These are phyloP conservation scores for Neofusicoccum parvum DNA, from an alignment of 2,329 filamentous ascomycete species.

Conservation along the genomic window DNA sequence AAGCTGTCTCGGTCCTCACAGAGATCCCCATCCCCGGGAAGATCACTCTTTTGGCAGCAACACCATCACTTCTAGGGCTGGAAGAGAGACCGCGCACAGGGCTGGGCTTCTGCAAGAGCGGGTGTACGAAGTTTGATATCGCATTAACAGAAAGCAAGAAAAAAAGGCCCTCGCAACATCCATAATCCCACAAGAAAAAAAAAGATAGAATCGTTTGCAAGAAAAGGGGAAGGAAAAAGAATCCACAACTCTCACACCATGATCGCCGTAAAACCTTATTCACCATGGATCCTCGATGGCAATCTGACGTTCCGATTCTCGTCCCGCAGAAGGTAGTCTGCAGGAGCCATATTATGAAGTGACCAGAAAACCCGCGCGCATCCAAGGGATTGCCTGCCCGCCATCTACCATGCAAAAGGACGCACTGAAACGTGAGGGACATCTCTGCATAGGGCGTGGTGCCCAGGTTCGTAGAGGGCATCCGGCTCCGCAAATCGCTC, in stretches of 20 bases:
- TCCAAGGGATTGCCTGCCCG: slow-evolving; percentile 22
- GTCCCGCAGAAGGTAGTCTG: slow-evolving; percentile 11
- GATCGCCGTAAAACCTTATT: slow-evolving; percentile 20
- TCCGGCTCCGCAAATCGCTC: slow-evolving; percentile 19
- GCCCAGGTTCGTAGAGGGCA: slow-evolving; percentile 15
- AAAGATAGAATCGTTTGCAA: slow-evolving; percentile 13
- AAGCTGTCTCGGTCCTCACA: background rate
- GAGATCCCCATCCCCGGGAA: background rate
- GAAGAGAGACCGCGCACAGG: background rate
- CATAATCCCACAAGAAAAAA: slow-evolving; percentile 13
- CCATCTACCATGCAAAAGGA: slow-evolving; percentile 23
- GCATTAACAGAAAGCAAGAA: slow-evolving; percentile 15
- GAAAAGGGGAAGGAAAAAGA: slow-evolving; percentile 11
- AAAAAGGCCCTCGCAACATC: slow-evolving; percentile 16
- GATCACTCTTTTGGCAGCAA: slow-evolving; percentile 8
- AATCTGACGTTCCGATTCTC: slow-evolving; percentile 22
- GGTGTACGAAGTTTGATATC: slow-evolving; percentile 19
- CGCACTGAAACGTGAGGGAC: slow-evolving; percentile 21
- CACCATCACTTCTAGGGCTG: slow-evolving; percentile 12
- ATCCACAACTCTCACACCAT: slow-evolving; percentile 21
- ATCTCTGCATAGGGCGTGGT: slow-evolving; percentile 17
- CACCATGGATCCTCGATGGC: slow-evolving; percentile 22
- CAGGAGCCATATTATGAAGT: slow-evolving; percentile 18
- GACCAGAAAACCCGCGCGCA: slow-evolving; percentile 22
- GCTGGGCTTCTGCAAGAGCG: background rate